Conservation (phyloP, 2,329 filamentous ascomycete species). For the Penicillium sp. region DNA sequence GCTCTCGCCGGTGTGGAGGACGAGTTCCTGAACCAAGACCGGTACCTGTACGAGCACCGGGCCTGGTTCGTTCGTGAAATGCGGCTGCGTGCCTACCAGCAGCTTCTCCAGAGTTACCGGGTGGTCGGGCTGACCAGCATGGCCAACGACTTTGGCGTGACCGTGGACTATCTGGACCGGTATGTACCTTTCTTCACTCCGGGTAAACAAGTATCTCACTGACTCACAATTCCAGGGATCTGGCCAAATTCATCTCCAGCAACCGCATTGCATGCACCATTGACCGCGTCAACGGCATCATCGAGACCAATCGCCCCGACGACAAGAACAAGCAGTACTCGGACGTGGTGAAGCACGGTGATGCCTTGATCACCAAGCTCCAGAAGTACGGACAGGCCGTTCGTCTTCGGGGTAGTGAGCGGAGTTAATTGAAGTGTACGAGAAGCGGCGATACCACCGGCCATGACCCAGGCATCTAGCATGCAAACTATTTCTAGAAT, state of each 20-base stretch:
- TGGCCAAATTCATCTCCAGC: slow-evolving; percentile 94
- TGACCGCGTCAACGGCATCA: slow-evolving; percentile 92
- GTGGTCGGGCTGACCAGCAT: slow-evolving; percentile 96
- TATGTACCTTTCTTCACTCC: slow-evolving; percentile 46
- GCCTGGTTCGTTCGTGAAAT: slow-evolving; percentile 98
- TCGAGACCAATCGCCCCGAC: slow-evolving; percentile 95
- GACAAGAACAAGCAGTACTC: slow-evolving; percentile 99
- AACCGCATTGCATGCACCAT: slow-evolving; percentile 96
- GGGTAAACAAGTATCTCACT: not conserved
- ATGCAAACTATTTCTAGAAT: not conserved
- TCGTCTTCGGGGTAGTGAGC: slow-evolving; percentile 87
- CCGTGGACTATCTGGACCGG: slow-evolving; percentile 93
- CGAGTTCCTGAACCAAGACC: slow-evolving; percentile 88
- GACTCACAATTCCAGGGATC: slow-evolving; percentile 60
- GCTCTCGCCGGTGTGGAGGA: slow-evolving; percentile 88
- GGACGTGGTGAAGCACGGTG: slow-evolving; percentile 95
- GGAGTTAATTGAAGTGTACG: slow-evolving; percentile 56
- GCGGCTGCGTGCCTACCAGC: slow-evolving; percentile 92
- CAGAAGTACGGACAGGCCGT: slow-evolving; percentile 99
- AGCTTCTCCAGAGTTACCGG: slow-evolving; percentile 94
- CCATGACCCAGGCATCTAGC: slow-evolving; percentile 11
- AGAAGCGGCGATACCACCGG: slow-evolving; percentile 6
- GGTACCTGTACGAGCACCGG: slow-evolving; percentile 93
- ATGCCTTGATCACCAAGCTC: slow-evolving; percentile 96
- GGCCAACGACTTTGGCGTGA: slow-evolving; percentile 95